A percentile compares a stretch with the other conserved stretches of the same genome.
These are phyloP conservation scores for Claviceps purpurea DNA, from an alignment of 2,329 filamentous ascomycete genomes.

Conservation along the genomic window DNA sequence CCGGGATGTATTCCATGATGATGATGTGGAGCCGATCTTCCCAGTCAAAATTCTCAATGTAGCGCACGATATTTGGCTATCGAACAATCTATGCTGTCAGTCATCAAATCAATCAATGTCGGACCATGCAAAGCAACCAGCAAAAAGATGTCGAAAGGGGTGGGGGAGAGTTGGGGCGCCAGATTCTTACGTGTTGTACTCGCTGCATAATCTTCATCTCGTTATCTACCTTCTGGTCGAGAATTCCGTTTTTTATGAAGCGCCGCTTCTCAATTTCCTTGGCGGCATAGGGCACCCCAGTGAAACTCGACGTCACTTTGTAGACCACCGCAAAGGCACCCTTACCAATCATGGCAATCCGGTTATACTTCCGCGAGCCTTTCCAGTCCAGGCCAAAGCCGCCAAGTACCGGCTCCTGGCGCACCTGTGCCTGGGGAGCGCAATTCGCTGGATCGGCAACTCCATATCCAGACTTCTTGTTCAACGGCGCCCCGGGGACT, in stretches of 20 bases:
- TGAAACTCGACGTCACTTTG: conserved; percentile 72
- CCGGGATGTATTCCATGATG: conserved; percentile 84
- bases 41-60: conserved; percentile 78
- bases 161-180: too few species aligned
- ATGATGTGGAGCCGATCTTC: conserved; percentile 79
- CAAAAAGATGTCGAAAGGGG: background rate
- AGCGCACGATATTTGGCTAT: conserved; percentile 79
- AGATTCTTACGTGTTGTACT: conserved; percentile 58
- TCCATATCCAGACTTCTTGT: conserved; percentile 2
- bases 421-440: conserved; percentile 11
- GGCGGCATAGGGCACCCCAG: conserved; percentile 73
- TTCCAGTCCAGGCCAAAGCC: conserved; percentile 55
- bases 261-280: conserved; percentile 90
- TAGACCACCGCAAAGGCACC: conserved; percentile 93
- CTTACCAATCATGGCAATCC: conserved; percentile 69
- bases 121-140: background rate
- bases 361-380: conserved; percentile 74
- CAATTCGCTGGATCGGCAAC: conserved; percentile 4
- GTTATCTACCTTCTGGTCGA: conserved; percentile 88
- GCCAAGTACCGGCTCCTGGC: conserved; percentile 12
- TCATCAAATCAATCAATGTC: background rate
- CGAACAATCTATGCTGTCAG: background rate
- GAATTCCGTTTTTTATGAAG: conserved; percentile 82
- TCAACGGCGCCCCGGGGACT: conserved; percentile 9
- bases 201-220: conserved; percentile 93